These are phyloP conservation scores for Coprinopsis strossmayeri DNA, from an alignment of 768 basidiomycete species.

Conservation along the genomic window DNA sequence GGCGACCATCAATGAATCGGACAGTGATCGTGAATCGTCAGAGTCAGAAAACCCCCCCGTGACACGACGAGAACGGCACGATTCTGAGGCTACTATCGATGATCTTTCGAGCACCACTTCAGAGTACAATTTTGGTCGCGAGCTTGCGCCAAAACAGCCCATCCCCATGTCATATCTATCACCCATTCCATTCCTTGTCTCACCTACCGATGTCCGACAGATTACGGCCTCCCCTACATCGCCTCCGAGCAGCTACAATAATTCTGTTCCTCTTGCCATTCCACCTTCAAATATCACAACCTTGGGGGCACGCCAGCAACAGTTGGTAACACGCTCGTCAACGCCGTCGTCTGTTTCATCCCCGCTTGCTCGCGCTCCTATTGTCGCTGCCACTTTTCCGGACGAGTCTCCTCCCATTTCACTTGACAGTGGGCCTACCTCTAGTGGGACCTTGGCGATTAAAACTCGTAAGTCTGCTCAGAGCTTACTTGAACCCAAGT, in stretches of 20 bases:
- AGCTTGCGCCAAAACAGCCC: constrained; percentile 44
- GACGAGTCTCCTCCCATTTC: constrained; percentile 62
- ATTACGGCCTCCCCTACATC: constrained; percentile 23
- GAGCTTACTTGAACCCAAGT: constrained; percentile 58
- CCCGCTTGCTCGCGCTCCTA: constrained; percentile 78
- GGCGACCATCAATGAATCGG: constrained; percentile 45
- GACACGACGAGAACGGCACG: constrained; percentile 18
- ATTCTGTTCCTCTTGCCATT: constrained; percentile 9
- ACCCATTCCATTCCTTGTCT: constrained; percentile 30
- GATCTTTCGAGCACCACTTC: constrained; percentile 60
- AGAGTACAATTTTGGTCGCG: constrained; percentile 51
- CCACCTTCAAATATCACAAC: constrained; percentile 16
- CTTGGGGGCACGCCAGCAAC: constrained; percentile 33
- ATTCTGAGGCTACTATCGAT: constrained; percentile 21
- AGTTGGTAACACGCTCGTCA: constrained; percentile 70
- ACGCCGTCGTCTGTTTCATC: constrained; percentile 88
- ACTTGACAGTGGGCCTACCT: constrained; percentile 41
- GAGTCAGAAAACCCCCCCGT: constrained; percentile 38
- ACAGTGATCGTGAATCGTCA: constrained; percentile 34
- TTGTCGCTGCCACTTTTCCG: constrained; percentile 58
- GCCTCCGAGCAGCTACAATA: constrained; percentile 9
- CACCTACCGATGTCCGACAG: constrained; percentile 21
- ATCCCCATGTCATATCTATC: constrained; percentile 63
- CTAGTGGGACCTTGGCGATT: constrained; percentile 30
- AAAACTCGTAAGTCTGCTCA: constrained; percentile 61